These are phyloP conservation scores for Exserohilum turcica DNA, from an alignment of 2,329 filamentous ascomycete genomes.

Conservation along the genomic window DNA sequence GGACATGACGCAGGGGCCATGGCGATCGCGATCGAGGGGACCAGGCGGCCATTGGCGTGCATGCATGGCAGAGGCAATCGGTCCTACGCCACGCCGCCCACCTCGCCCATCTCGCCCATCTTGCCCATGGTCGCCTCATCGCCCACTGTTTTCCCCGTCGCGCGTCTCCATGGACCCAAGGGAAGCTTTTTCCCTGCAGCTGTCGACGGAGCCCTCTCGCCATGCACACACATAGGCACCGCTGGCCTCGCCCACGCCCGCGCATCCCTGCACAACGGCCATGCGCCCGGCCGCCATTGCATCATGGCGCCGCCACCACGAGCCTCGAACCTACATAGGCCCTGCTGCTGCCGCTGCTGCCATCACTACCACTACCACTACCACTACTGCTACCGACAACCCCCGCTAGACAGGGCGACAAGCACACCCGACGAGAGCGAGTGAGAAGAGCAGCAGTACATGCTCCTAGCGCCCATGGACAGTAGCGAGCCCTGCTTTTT, in stretches of 20 bases:
- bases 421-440: neutral
- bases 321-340: slow-evolving; percentile 7
- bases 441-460: neutral
- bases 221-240: too few species aligned
- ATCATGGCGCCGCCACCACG: slow-evolving; percentile 14
- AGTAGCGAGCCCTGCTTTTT: slow-evolving; percentile 9
- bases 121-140: neutral
- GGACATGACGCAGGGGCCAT: neutral
- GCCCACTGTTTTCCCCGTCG: neutral
- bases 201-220: neutral
- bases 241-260: neutral
- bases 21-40: neutral
- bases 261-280: slow-evolving; percentile 7
- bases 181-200: neutral
- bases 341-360: neutral
- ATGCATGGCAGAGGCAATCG: slow-evolving; percentile 11
- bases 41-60: slow-evolving; percentile 1
- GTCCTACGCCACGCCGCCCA: slow-evolving; percentile 9
- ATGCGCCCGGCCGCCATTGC: slow-evolving; percentile 6
- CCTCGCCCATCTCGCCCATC: neutral
- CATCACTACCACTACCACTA: too few species aligned
- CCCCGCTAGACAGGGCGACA: slow-evolving; percentile 5
- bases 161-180: neutral
- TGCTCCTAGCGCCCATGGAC: neutral
- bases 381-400: too few species aligned